Base-by-base conservation (phyloP, 1,139 yeast species). In the Geotrichum fermentans region DNA sequence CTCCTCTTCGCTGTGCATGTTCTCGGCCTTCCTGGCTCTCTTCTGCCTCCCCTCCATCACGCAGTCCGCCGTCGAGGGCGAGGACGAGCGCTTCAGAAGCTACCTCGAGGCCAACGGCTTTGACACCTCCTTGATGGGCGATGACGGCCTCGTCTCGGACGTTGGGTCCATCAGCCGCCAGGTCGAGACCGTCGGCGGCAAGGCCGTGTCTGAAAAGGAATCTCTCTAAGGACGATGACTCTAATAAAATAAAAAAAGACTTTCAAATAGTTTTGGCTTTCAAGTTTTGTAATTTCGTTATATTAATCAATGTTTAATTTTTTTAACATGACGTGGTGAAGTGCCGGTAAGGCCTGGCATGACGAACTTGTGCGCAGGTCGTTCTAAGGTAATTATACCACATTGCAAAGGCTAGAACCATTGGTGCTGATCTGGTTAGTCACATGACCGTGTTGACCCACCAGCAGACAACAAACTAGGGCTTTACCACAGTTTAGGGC, bases 41-140 rank as follows among this genome's bases (percentile, higher is more conserved):
- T 82, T 88, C 68, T 78, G 79, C 62, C 73, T 86, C 52, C 97
- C 97, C 34, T 72, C 84, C 26, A 80, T 89, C 45, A 89, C 84
- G 59, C 97, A 89, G 70, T 84, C 82, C 60, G 84, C 94, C 29
- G 80, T 89, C 65, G 75, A 78, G 58, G 75, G 77, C 54, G 97
- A 90, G 70, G 97, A 90, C 68, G 71, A 69, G 32, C 74, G 72
- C 43, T 90, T 89, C 69, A 62, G 82, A 48, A 78, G 72, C 24
- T 88, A 84, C 66, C 77, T 89, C 22, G 55, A 53, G 24, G 52
- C 52, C 17, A 53, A 63, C 29, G 71, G 71, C 17, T 67, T 61
- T 55, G 70, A 67, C 44, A 50, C 59, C 30, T 44, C 59, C 18
- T 54, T 53, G 43, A 50, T 66, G 52, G 69, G 69, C 18, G 53